Evolutionary conservation across 805 yeast genomes (phyloP), one percentile per base, ranked within the genome.

Genomic region (Torulaspora delbrueckii): DNA sequence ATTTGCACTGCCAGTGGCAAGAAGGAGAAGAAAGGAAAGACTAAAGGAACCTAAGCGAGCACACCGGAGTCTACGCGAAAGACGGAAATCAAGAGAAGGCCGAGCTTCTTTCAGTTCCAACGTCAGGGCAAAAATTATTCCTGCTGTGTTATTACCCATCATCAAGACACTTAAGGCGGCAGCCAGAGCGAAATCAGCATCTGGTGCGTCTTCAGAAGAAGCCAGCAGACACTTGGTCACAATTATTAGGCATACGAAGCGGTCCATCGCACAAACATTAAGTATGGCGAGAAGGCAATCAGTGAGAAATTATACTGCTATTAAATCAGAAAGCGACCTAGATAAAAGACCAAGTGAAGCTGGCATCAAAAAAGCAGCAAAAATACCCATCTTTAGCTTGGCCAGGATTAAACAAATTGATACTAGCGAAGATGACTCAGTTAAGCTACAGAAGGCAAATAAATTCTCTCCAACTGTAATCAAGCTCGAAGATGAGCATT

Each of bases 151-250:
- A 26, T 48, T 56, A 23, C 66, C 68, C 3, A 57, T 65, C 7
- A 57, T 63, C 10, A 63, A 59, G 9, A 62, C 68, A 5, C 45
- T 65, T 25, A 61, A 63, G 37, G 58, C 63, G 8, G 69, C 69
- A 5, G 68, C 69, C 3, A 61, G 54, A 40, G 58, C 60, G 1
- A 62, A 59, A 33, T 60, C 61, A 4, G 64, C 63, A 2, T 58
- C 62, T 19, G 69, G 68, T n/a, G 62, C 62, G 3, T 54, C 65
- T 7, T 58, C 63, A 2, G 66, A 65, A 39, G 66, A 63, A 28
- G 57, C 65, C 5, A 53, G 59, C 2, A 53, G 43, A 37, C 66
- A 62, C 39, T 39, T 65, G 25, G 51, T 55, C 45, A 48, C 57
- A 9, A 62, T 65, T 42, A 52, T 65, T 8, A 59, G 62, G 27